A percentile compares a stretch with the other conserved stretches of the same genome.
Evolutionary conservation across 164 flowering plant genomes (phyloP).

Genomic region (Akebia trifoliata): DNA sequence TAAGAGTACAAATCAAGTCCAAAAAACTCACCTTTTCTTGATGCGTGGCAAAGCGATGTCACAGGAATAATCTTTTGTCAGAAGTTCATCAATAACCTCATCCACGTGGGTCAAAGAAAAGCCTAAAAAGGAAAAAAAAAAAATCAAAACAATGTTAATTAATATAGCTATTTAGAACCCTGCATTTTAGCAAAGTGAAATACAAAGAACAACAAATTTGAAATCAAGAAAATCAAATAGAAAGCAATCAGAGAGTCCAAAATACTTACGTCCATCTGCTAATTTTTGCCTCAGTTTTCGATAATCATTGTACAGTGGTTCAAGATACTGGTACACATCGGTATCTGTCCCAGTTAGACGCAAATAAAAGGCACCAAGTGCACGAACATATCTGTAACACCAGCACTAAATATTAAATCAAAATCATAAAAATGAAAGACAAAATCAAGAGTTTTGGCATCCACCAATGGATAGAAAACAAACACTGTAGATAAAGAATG

Average conservation of each 20-base stretch:
- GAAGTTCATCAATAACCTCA: slow-evolving; percentile 87
- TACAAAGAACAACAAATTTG: background rate
- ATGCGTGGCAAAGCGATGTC: slow-evolving; percentile 90
- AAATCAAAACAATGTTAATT: background rate
- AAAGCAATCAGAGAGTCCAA: background rate
- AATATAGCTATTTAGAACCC: background rate
- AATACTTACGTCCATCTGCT: slow-evolving; percentile 69
- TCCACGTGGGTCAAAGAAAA: slow-evolving; percentile 88
- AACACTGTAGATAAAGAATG: too few species aligned
- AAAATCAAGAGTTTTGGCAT: background rate
- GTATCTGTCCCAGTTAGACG: slow-evolving; percentile 82
- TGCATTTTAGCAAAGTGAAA: background rate
- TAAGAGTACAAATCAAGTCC: too few species aligned
- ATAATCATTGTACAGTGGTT: slow-evolving; percentile 95
- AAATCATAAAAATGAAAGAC: background rate
- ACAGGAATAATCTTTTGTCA: slow-evolving; percentile 88
- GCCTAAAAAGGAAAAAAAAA: slow-evolving; percentile 26
- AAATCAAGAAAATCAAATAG: background rate
- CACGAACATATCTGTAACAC: slow-evolving; percentile 69
- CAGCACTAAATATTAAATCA: slow-evolving; percentile 1
- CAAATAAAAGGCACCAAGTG: slow-evolving; percentile 91
- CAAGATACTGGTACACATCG: slow-evolving; percentile 87
- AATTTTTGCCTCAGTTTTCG: slow-evolving; percentile 68
- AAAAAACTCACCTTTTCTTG: slow-evolving; percentile 70
- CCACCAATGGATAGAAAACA: too few species aligned